Evolutionary conservation across 139 green algal species (phyloP), one percentile per base, ranked within the genome.

Genomic region (Micromonas commoda): DNA sequence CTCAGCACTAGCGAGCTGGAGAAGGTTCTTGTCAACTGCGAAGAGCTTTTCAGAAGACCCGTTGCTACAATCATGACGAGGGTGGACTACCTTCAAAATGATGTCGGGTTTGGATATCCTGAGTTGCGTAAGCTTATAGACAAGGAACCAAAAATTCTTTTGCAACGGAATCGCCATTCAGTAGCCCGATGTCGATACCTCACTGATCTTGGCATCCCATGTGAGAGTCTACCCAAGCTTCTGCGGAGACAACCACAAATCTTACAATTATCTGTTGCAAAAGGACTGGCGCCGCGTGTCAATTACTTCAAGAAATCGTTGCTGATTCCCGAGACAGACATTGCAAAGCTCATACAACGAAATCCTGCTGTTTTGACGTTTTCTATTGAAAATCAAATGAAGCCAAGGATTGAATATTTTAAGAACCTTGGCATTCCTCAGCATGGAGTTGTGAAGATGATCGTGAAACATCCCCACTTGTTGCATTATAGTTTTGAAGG

Each of bases 301-400:
- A 53, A 67, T 26, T 92, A 85, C 51, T 57, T 92, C 29, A 77
- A 69, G 9, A 32, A 81, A 2, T 37, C 70, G 39, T 28, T 88
- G 31, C 16, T 70, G 13, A 38, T 89, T 34, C 28, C 75, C 2
- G 57, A 80, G 0, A 80, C 64, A 26, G 74, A 75, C 45, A 54
- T 91, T 32, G 82, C 71, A 39, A 88, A 86, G 71, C 53, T 92
- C 13, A 74, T 90, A 2, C 53, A 75, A 54, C 72, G 84, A 26
- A 80, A 86, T 51, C 88, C 88, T 1, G 71, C 76, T 45, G 80
- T 91, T 71, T 81, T 92, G 33, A 92, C 88, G 13, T 91, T 85
- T 23, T 80, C 80, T 66, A 84, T 83, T 6, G 73, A 90, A 16
- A 69, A 87, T 16, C 81, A 82, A 77, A 87, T 93, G 81, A 26